A percentile compares a stretch with the other conserved stretches of the same genome.
phyloP scores from a whole-genome alignment of 2,329 filamentous ascomycete species.

The Metarhizium guizhouense region DNA sequence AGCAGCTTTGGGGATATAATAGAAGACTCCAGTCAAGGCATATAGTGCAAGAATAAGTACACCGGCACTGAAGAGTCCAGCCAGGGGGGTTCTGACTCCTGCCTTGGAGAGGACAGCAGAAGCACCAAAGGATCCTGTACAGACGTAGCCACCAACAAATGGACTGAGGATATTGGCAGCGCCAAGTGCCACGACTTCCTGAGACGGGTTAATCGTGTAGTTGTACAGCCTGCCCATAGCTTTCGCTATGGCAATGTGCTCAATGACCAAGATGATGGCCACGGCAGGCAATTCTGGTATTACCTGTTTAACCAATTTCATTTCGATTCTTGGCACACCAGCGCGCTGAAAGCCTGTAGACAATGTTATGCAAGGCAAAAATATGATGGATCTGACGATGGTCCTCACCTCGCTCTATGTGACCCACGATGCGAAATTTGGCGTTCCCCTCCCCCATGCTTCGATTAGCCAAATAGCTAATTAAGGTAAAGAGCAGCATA shows the following conservation, averaged over 20 bases:
- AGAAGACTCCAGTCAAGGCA: constrained; percentile 68
- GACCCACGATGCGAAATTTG: constrained; percentile 54
- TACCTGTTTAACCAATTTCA: constrained; percentile 46
- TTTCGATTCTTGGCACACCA: constrained; percentile 47
- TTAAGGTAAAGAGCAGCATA: constrained; percentile 65
- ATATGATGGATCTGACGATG: not conserved
- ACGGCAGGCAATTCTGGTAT: constrained; percentile 58
- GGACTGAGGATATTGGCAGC: constrained; percentile 67
- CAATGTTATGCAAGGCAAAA: constrained; percentile 7
- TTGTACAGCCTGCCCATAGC: constrained; percentile 73
- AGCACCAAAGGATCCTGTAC: constrained; percentile 44
- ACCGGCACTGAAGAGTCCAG: constrained; percentile 67
- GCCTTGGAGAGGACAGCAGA: constrained; percentile 82
- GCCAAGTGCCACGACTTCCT: constrained; percentile 71
- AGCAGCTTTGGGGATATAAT: constrained; percentile 65
- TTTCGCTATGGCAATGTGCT: constrained; percentile 78
- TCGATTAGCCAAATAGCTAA: constrained; percentile 60
- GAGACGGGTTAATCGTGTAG: constrained; percentile 70
- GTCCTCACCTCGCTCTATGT: constrained; percentile 50
- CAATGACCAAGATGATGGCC: constrained; percentile 69
- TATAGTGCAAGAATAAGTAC: constrained; percentile 73
- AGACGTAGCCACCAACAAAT: constrained; percentile 52
- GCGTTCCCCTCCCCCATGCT: constrained; percentile 36
- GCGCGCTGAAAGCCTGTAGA: constrained; percentile 54
- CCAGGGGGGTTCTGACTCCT: constrained; percentile 70